These are phyloP conservation scores for Acacia confusa DNA, from an alignment of 306 rosid genomes.

Conservation along the genomic window DNA sequence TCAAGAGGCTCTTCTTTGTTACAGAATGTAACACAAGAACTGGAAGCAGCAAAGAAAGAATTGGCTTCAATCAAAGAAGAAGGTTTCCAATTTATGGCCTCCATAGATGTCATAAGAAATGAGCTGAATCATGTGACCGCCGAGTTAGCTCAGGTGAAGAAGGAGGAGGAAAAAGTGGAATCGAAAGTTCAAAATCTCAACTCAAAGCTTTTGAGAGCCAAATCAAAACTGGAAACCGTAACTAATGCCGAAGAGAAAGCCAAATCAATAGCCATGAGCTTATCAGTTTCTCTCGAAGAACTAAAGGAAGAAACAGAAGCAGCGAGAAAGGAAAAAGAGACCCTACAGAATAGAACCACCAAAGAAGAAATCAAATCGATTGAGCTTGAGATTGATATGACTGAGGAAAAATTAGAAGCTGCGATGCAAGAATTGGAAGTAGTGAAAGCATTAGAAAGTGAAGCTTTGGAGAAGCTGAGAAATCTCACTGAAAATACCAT, in stretches of 20 bases:
- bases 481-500: slow-evolving; percentile 54
- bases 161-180: slow-evolving; percentile 48
- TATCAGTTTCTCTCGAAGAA: slow-evolving; percentile 58
- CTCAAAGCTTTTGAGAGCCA: slow-evolving; percentile 76
- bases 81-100: slow-evolving; percentile 76
- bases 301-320: slow-evolving; percentile 55
- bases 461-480: slow-evolving; percentile 62
- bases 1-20: slow-evolving; percentile 38
- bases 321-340: slow-evolving; percentile 60
- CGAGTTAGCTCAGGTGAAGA: slow-evolving; percentile 49
- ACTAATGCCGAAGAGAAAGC: slow-evolving; percentile 71
- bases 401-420: slow-evolving; percentile 63
- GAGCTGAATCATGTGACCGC: slow-evolving; percentile 60
- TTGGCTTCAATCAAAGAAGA: slow-evolving; percentile 62
- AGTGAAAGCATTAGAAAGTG: slow-evolving; percentile 59
- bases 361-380: slow-evolving; percentile 50
- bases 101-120: slow-evolving; percentile 87
- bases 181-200: slow-evolving; percentile 54
- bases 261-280: slow-evolving; percentile 50
- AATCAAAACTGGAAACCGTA: slow-evolving; percentile 67
- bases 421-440: slow-evolving; percentile 69
- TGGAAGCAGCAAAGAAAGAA: slow-evolving; percentile 64
- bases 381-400: slow-evolving; percentile 57
- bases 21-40: slow-evolving; percentile 48
- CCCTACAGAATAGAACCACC: slow-evolving; percentile 46